Percentiles rank a stretch among this genome's conserved stretches.
Evolutionary conservation across 2,329 filamentous ascomycete species (phyloP).

Genomic region (Septoria petroselini): DNA sequence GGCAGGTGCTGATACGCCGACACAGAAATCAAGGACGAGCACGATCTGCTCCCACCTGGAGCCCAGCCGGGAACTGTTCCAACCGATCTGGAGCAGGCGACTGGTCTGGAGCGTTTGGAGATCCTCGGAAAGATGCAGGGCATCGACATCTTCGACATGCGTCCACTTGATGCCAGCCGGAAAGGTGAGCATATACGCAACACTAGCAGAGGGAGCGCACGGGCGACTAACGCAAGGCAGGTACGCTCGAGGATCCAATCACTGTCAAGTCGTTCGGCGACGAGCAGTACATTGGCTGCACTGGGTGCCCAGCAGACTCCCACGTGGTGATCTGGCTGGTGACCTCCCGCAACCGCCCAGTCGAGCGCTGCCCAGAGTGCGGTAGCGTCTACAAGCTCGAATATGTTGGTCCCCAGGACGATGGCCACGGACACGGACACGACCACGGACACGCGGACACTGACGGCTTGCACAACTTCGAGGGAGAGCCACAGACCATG

Average conservation of each 20-base stretch:
- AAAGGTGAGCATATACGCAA: constrained; percentile 57
- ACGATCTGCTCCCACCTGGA: constrained; percentile 84
- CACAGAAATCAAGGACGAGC: constrained; percentile 80
- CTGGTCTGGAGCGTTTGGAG: constrained; percentile 96
- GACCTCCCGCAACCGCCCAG: constrained; percentile 79
- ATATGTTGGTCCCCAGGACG: constrained; percentile 80
- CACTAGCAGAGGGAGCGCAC: not conserved
- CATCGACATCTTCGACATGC: constrained; percentile 97
- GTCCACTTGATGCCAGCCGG: constrained; percentile 85
- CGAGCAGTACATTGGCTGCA: constrained; percentile 97
- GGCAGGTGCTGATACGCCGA: constrained; percentile 17
- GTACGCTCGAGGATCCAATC: constrained; percentile 87
- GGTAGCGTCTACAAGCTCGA: constrained; percentile 97
- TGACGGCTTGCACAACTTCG: constrained; percentile 55
- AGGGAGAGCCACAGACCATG: constrained; percentile 87
- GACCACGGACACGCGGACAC: constrained; percentile 43
- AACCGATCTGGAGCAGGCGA: constrained; percentile 91
- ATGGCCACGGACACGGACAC: constrained; percentile 56
- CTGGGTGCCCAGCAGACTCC: constrained; percentile 86
- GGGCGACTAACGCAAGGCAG: constrained; percentile 43
- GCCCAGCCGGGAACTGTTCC: constrained; percentile 78
- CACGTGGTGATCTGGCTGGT: constrained; percentile 89
- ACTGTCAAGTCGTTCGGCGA: constrained; percentile 86
- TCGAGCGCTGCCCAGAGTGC: constrained; percentile 96
- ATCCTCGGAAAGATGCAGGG: constrained; percentile 99